Conservation (phyloP, 352 stramenopile genomes). For the Elongisporangium anandrum region DNA sequence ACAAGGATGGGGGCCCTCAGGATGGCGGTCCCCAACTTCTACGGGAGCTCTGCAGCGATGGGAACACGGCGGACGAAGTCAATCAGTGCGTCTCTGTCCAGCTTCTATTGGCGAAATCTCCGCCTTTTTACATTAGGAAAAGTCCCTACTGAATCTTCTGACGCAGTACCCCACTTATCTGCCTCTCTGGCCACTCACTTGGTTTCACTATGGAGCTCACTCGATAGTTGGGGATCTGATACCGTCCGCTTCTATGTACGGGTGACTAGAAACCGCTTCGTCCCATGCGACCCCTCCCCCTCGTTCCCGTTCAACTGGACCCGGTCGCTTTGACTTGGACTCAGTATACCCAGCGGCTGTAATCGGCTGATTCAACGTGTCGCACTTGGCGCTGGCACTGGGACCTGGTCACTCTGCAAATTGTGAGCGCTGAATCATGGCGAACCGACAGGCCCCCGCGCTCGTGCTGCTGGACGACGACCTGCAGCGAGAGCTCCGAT, state of each 20-base stretch:
- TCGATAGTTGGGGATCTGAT: neutral
- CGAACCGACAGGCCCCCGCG: neutral
- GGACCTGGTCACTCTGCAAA: neutral
- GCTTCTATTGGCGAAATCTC: neutral
- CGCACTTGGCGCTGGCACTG: neutral
- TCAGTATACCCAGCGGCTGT: neutral
- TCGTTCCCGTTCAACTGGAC: neutral
- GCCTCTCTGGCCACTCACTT: neutral
- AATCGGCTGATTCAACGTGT: neutral
- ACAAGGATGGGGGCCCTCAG: neutral
- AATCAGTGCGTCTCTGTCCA: neutral
- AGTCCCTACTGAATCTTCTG: neutral
- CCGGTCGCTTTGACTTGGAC: neutral
- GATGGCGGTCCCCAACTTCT: neutral
- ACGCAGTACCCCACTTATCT: too few species aligned
- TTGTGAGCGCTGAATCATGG: neutral
- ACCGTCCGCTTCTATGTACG: neutral
- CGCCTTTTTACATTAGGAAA: neutral
- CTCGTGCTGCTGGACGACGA: conserved; percentile 55
- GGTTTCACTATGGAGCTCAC: neutral
- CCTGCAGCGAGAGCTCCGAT: conserved; percentile 37
- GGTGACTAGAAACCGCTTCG: neutral
- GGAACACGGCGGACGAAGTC: neutral
- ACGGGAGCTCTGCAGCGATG: neutral
- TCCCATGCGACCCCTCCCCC: neutral